These are phyloP conservation scores for Plantago rigida DNA, from an alignment of 305 asterid genomes.

Conservation along the genomic window DNA sequence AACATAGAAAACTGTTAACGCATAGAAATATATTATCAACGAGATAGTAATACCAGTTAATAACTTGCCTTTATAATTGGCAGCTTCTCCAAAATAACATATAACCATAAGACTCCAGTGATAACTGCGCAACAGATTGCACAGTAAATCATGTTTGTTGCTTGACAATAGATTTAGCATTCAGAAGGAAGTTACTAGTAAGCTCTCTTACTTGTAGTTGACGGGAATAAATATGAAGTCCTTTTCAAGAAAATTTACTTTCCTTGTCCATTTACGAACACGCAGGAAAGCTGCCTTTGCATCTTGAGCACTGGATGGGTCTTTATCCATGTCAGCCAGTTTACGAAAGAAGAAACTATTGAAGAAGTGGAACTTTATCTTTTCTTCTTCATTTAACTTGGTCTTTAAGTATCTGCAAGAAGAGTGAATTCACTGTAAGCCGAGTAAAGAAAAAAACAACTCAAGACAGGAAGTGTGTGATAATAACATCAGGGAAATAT, in stretches of 20 bases:
- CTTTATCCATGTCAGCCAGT: constrained; percentile 91
- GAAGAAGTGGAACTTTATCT: constrained; percentile 72
- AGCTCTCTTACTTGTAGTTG: constrained; percentile 70
- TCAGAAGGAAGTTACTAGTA: constrained; percentile 21
- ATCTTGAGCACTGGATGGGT: constrained; percentile 76
- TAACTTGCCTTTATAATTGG: constrained; percentile 63
- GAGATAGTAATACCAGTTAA: constrained; percentile 20
- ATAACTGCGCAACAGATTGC: constrained; percentile 44
- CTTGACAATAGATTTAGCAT: constrained; percentile 26
- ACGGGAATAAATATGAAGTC: constrained; percentile 84
- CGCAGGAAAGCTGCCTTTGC: constrained; percentile 88
- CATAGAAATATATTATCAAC: constrained; percentile 18
- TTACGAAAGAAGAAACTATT: constrained; percentile 94
- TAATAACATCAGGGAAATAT: constrained; percentile 17
- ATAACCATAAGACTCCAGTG: constrained; percentile 92
- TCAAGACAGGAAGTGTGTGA: constrained; percentile 20
- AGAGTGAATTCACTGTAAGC: constrained; percentile 26
- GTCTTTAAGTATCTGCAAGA: constrained; percentile 69
- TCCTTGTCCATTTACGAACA: constrained; percentile 98
- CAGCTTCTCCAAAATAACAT: constrained; percentile 81
- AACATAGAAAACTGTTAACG: constrained; percentile 19
- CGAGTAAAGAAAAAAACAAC: constrained; percentile 20
- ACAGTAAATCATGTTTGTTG: constrained; percentile 26
- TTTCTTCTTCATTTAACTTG: constrained; percentile 41
- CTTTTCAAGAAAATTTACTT: constrained; percentile 77